These are phyloP conservation scores for Coleophoma crateriformis DNA, from an alignment of 2,329 filamentous ascomycete genomes.

Conservation along the genomic window DNA sequence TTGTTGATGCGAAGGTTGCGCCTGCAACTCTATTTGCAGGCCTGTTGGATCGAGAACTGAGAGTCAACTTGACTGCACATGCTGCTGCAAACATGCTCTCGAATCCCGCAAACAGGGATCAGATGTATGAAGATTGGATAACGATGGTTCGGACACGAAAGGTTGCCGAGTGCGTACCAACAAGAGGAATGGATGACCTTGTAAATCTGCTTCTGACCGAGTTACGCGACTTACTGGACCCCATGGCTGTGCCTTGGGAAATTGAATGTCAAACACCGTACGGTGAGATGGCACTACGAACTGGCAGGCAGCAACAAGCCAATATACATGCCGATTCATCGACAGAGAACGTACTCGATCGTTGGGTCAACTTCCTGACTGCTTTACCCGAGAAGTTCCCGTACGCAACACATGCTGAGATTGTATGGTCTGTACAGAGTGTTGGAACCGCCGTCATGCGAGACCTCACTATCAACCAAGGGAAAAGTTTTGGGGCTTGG, in stretches of 20 bases:
- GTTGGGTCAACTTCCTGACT: constrained; percentile 70
- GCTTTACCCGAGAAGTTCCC: constrained; percentile 67
- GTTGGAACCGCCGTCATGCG: constrained; percentile 73
- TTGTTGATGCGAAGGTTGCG: constrained; percentile 79
- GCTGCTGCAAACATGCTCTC: constrained; percentile 90
- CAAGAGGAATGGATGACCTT: constrained; percentile 60
- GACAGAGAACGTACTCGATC: constrained; percentile 66
- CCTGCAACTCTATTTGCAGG: constrained; percentile 86
- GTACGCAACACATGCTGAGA: constrained; percentile 64
- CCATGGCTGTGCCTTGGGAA: constrained; percentile 60
- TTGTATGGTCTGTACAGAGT: constrained; percentile 72
- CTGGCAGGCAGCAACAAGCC: constrained; percentile 34
- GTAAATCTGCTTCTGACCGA: constrained; percentile 59
- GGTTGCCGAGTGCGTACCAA: constrained; percentile 57
- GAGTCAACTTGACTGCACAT: constrained; percentile 90
- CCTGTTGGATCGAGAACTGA: constrained; percentile 77
- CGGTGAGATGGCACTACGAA: constrained; percentile 47
- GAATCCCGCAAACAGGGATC: constrained; percentile 80
- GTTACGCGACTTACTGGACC: constrained; percentile 65
- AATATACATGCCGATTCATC: constrained; percentile 33
- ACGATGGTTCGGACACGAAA: constrained; percentile 58
- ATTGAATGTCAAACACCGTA: constrained; percentile 57
- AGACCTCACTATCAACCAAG: constrained; percentile 73
- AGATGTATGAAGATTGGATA: constrained; percentile 94
- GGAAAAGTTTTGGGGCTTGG: constrained; percentile 82